Evolutionary conservation across 2,329 filamentous ascomycete species (phyloP).

Genomic region (Penicillium sumatraense): DNA sequence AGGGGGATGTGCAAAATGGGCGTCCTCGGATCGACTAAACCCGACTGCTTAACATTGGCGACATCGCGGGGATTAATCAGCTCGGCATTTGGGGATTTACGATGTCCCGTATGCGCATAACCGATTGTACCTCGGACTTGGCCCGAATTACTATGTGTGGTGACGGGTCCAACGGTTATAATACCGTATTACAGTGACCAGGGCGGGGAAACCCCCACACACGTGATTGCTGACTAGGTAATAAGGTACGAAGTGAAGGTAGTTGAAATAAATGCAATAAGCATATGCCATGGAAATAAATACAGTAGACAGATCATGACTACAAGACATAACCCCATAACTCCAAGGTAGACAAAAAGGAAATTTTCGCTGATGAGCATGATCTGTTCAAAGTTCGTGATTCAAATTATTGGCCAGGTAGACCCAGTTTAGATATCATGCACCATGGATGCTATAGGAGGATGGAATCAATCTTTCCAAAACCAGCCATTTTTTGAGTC

Average conservation of each 20-base stretch:
- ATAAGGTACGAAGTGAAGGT: background rate
- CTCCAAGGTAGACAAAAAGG: background rate
- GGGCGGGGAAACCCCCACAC: slow-evolving; percentile 27
- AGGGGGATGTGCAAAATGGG: background rate
- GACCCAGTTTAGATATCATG: slow-evolving; percentile 3
- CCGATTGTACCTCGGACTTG: slow-evolving; percentile 19
- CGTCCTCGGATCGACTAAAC: background rate
- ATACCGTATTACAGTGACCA: slow-evolving; percentile 10
- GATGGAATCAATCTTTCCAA: slow-evolving; percentile 36
- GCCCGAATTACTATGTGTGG: background rate
- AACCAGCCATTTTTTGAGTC: slow-evolving; percentile 40
- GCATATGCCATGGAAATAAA: no score
- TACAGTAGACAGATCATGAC: background rate
- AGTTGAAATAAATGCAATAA: background rate
- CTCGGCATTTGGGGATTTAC: slow-evolving; percentile 12
- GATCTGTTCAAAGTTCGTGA: slow-evolving; percentile 4
- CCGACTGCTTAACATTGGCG: background rate
- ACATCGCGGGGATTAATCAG: slow-evolving; percentile 24
- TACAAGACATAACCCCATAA: background rate
- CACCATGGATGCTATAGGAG: background rate
- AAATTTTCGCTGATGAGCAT: slow-evolving; percentile 8
- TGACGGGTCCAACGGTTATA: background rate
- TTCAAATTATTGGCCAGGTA: slow-evolving; percentile 4
- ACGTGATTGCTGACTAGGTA: no score
- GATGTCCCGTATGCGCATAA: slow-evolving; percentile 7